These are phyloP conservation scores for Prasinococcaceae sp. DNA, from an alignment of 139 green algal genomes.

Conservation along the genomic window DNA sequence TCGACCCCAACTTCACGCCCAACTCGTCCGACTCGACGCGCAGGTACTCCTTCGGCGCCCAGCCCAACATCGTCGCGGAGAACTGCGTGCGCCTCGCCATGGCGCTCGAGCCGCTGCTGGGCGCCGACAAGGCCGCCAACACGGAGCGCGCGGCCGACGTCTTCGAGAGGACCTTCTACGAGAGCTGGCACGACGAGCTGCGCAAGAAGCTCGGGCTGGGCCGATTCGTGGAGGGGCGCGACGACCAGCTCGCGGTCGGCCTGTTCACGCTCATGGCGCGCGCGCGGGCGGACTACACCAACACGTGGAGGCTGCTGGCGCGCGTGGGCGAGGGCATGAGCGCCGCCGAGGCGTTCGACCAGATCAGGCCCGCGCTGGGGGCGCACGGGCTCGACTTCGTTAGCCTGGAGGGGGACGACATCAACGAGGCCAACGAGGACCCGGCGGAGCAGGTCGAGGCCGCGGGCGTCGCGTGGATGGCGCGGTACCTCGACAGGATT, in stretches of 20 bases:
- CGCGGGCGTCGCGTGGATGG: background rate
- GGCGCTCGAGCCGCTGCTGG: background rate
- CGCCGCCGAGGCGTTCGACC: too few species aligned
- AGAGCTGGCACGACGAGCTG: background rate
- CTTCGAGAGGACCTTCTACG: background rate
- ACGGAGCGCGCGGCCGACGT: background rate
- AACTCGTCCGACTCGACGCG: slow-evolving; percentile 70
- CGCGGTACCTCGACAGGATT: background rate
- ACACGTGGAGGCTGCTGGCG: too few species aligned
- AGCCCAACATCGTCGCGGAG: slow-evolving; percentile 27
- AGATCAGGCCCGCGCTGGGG: too few species aligned
- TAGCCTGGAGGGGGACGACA: too few species aligned
- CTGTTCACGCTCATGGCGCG: background rate
- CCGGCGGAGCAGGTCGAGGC: background rate
- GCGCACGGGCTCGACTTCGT: too few species aligned
- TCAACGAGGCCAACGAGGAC: too few species aligned
- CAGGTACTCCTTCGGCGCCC: slow-evolving; percentile 18
- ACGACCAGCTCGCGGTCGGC: background rate
- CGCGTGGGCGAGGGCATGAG: too few species aligned
- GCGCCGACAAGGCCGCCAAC: background rate
- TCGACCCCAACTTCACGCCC: slow-evolving; percentile 81
- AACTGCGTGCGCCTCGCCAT: slow-evolving; percentile 21
- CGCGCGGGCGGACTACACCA: background rate
- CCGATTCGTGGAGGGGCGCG: background rate
- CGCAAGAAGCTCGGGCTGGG: background rate